Percentiles rank a stretch among this genome's conserved stretches.
phyloP scores from a whole-genome alignment of 1,284 basidiomycete species.

The Boletus sp. region DNA sequence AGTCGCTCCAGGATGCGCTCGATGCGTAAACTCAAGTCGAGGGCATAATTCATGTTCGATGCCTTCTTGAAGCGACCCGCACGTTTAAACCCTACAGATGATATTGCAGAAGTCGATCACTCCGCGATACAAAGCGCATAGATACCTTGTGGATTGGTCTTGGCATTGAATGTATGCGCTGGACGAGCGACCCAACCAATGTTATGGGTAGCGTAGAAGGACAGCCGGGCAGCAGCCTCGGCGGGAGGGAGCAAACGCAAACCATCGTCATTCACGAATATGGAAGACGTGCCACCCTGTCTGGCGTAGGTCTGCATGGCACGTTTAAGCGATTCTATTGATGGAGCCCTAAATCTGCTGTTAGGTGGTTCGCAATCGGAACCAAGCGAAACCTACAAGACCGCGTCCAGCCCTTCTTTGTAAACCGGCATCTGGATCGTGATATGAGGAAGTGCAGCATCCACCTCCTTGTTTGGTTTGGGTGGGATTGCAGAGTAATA shows the following conservation, averaged over 20 bases:
- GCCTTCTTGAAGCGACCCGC: constrained; percentile 92
- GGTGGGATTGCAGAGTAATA: constrained; percentile 67
- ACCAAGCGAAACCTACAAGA: constrained; percentile 49
- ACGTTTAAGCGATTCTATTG: constrained; percentile 76
- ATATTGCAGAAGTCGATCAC: not conserved
- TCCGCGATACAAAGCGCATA: not conserved
- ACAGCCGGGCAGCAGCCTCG: constrained; percentile 60
- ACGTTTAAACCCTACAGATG: constrained; percentile 58
- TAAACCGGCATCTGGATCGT: constrained; percentile 80
- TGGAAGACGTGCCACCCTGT: constrained; percentile 74
- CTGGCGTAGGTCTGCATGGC: constrained; percentile 85
- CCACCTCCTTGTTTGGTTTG: constrained; percentile 56
- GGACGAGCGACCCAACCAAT: constrained; percentile 84
- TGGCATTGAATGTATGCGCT: constrained; percentile 51
- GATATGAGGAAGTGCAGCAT: constrained; percentile 62
- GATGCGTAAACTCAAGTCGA: constrained; percentile 65
- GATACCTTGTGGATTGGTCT: constrained; percentile 28
- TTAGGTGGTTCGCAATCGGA: constrained; percentile 5
- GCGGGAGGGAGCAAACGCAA: constrained; percentile 56
- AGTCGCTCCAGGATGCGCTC: constrained; percentile 42
- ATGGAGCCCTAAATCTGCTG: constrained; percentile 51
- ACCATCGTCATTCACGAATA: constrained; percentile 79
- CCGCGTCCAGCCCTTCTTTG: constrained; percentile 67
- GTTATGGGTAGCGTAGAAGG: constrained; percentile 77
- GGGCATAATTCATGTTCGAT: constrained; percentile 85